Base-by-base conservation (phyloP, 2,329 filamentous ascomycete species). In the Setomelanomma holmii region DNA sequence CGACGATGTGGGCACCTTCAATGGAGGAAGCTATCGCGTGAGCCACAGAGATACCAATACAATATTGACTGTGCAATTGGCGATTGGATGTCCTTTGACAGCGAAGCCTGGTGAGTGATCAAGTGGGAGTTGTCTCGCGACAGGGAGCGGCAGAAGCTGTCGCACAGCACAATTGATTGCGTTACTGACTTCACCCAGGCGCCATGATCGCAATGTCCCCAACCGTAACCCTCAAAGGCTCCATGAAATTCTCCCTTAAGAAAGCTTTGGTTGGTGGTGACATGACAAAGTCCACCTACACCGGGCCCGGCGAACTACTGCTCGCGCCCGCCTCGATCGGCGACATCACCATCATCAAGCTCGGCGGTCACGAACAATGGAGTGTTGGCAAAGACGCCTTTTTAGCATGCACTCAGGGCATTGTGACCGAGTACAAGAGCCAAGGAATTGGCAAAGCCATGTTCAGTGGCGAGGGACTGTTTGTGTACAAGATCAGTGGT, bases 181-280 rank as follows among this genome's bases (percentile, higher is more conserved):
- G 22, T 36, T 42, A 46, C 53, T 59, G 49, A 61, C 34, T 7
- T 7, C 16, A 8, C 17, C 50, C 86, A 73, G 91, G 93, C 12
- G 84, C 87, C 49, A 95, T 99, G 92, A 91, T 99, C 65, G 90
- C 91, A 69, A 99, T 98, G 95, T 92, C 90, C 2, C 89, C 91
- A 2, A 89, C 89, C 7, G 84, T 99, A 47, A 93, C 89, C 0
- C 84, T 98, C 40, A 90, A 89, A 75, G 95, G 95, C 49, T 82
- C 82, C 36, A 75, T 96, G 61, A 95, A 93, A 58, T 96, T 99
- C 75, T 89, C 86, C 52, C 80, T 96, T 77, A 97, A 96, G 78
- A 98, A 97, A 78, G 80, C 96, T n/a, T 79, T 98, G 40, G 84
- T 88, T 0, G 89, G 92, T 44, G 89, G 89, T 45, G 90, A 96